Percentiles rank a stretch among this genome's conserved stretches.
phyloP scores from a whole-genome alignment of 768 basidiomycete genomes.

The Hericium rajendrae region DNA sequence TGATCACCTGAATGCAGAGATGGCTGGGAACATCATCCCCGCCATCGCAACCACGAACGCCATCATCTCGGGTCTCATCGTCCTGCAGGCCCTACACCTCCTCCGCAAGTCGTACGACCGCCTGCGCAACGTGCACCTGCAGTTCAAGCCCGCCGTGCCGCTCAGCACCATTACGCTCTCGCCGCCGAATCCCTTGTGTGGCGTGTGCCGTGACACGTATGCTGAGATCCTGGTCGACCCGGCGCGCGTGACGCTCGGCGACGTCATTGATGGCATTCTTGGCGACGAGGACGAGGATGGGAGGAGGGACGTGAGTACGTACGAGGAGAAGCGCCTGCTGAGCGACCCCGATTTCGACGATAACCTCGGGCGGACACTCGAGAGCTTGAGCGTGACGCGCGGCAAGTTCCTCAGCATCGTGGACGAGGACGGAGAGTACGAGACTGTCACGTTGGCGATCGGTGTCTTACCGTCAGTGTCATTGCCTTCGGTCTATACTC shows the following conservation, averaged over 20 bases:
- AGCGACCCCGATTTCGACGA: constrained; percentile 94
- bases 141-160: constrained; percentile 71
- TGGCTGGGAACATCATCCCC: constrained; percentile 99
- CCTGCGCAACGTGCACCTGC: constrained; percentile 69
- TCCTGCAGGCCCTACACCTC: constrained; percentile 83
- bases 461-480: constrained; percentile 59
- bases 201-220: constrained; percentile 83
- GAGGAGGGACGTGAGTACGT: constrained; percentile 49
- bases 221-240: constrained; percentile 67
- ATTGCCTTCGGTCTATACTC: neutral
- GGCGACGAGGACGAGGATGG: constrained; percentile 29
- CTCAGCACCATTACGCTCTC: constrained; percentile 60
- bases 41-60: constrained; percentile 99
- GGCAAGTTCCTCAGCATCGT: constrained; percentile 86
- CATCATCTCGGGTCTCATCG: constrained; percentile 90
- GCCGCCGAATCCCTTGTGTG: constrained; percentile 68
- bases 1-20: constrained; percentile 45
- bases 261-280: constrained; percentile 61
- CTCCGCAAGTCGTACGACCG: constrained; percentile 53
- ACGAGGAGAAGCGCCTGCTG: constrained; percentile 78
- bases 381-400: constrained; percentile 65
- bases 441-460: constrained; percentile 63
- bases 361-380: constrained; percentile 72
- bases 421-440: constrained; percentile 77
- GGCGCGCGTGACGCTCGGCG: constrained; percentile 53